Percentiles rank a stretch among this genome's conserved stretches.
Conservation (phyloP, 805 yeast genomes). For the Yamadazyma nakazawae region DNA sequence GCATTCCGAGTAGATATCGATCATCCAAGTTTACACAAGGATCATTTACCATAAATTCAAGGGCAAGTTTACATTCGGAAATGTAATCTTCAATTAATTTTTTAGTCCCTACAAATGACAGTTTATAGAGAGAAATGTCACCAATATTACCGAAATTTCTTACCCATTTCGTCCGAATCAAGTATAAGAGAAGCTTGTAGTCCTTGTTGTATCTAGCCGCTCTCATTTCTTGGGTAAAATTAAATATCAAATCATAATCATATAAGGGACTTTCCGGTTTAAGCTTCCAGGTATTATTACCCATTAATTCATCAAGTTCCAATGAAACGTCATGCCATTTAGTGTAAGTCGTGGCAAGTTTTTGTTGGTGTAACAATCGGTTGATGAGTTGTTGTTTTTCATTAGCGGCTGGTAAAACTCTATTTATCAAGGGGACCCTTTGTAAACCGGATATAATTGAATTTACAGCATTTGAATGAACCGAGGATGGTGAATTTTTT, state of each 20-base stretch:
- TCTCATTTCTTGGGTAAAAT: slow-evolving; percentile 52
- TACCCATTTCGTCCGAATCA: slow-evolving; percentile 80
- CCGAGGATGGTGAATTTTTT: not conserved
- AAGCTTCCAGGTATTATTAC: slow-evolving; percentile 71
- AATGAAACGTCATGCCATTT: slow-evolving; percentile 69
- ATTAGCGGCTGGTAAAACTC: slow-evolving; percentile 8
- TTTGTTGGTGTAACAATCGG: slow-evolving; percentile 27
- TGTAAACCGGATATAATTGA: slow-evolving; percentile 8
- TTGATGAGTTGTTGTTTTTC: slow-evolving; percentile 22
- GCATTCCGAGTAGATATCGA: slow-evolving; percentile 66
- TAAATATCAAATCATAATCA: slow-evolving; percentile 61
- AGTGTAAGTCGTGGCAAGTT: slow-evolving; percentile 39
- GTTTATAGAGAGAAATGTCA: slow-evolving; percentile 69
- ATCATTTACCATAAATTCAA: slow-evolving; percentile 38
- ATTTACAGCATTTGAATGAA: not conserved
- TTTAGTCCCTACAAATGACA: slow-evolving; percentile 85
- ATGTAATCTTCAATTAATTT: slow-evolving; percentile 77
- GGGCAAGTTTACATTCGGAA: slow-evolving; percentile 60
- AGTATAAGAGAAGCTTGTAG: slow-evolving; percentile 58
- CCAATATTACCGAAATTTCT: slow-evolving; percentile 88
- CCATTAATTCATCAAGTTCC: slow-evolving; percentile 60
- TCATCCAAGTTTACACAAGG: slow-evolving; percentile 54
- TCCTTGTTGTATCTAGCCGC: slow-evolving; percentile 58
- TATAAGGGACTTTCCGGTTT: slow-evolving; percentile 61
- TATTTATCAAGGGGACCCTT: slow-evolving; percentile 5